Conservation (phyloP, 2,329 filamentous ascomycete species). For the Hypoxylon sp. region DNA sequence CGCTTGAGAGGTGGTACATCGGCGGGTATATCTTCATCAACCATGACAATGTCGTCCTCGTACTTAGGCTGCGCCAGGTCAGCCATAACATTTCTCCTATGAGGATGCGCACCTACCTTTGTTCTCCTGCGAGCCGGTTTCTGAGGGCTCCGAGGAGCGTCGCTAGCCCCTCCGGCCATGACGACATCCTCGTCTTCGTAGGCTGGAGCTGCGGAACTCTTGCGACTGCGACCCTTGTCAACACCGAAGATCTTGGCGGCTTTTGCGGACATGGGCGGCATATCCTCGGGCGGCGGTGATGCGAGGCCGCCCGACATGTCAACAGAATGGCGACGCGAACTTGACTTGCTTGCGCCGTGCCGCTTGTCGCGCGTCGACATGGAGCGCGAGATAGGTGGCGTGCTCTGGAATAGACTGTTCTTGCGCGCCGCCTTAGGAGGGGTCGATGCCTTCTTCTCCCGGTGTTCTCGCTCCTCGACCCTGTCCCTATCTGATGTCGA, state of each 20-base stretch:
- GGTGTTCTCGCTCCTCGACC: conserved; percentile 46
- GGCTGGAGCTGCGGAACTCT: conserved; percentile 55
- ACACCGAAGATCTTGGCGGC: conserved; percentile 79
- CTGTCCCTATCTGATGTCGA: conserved; percentile 72
- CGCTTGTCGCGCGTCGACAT: conserved; percentile 73
- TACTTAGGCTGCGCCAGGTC: conserved; percentile 33
- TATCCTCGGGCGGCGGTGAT: conserved; percentile 76
- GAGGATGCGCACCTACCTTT: conserved; percentile 53
- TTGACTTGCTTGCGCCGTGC: conserved; percentile 61
- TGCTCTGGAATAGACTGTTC: conserved; percentile 72
- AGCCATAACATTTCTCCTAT: conserved; percentile 15
- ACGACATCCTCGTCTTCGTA: conserved; percentile 57
- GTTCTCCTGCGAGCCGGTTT: conserved; percentile 56
- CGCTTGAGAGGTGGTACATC: conserved; percentile 64
- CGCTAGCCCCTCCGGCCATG: conserved; percentile 53
- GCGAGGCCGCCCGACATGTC: conserved; percentile 71
- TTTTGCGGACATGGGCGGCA: conserved; percentile 72
- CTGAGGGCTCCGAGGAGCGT: conserved; percentile 53
- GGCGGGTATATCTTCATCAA: conserved; percentile 57
- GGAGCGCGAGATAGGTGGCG: conserved; percentile 71
- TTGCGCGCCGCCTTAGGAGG: conserved; percentile 65
- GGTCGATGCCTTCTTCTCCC: conserved; percentile 54
- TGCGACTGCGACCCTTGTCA: conserved; percentile 52
- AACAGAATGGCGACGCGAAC: conserved; percentile 72
- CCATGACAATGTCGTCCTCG: conserved; percentile 65